A percentile compares a stretch with the other conserved stretches of the same genome.
Conservation (phyloP, 2,329 filamentous ascomycete species). For the Colletotrichum tamarilloi region DNA sequence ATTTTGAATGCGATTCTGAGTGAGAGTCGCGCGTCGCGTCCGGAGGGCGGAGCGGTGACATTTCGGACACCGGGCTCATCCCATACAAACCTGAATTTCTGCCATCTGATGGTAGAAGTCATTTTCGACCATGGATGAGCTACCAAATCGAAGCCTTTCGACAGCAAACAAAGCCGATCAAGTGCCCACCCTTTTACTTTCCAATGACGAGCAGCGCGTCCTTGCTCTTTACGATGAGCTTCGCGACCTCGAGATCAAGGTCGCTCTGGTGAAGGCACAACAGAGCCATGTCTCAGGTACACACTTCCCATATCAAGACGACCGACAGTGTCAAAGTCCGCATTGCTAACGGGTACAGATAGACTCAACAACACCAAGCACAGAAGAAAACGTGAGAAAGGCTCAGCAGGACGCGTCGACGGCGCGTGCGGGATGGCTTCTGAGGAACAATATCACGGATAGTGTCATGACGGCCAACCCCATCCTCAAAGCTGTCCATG, state of each 20-base stretch:
- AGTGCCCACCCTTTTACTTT: conserved; percentile 62
- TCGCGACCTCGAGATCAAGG: conserved; percentile 78
- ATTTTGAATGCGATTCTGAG: background rate
- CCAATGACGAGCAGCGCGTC: conserved; percentile 72
- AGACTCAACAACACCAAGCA: conserved; percentile 13
- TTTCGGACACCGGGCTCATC: conserved; percentile 1
- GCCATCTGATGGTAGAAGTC: background rate
- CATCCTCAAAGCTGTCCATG: conserved; percentile 81
- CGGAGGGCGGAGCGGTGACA: conserved; percentile 16
- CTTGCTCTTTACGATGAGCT: conserved; percentile 78
- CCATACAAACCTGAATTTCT: background rate
- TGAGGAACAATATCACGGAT: conserved; percentile 76
- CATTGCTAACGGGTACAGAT: background rate
- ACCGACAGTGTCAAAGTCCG: no score
- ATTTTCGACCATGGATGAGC: conserved; percentile 42
- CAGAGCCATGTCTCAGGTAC: conserved; percentile 50
- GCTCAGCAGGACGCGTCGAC: conserved; percentile 76
- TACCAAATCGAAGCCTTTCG: conserved; percentile 12
- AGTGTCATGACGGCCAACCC: conserved; percentile 79
- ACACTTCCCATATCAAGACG: background rate
- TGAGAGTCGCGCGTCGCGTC: conserved; percentile 15
- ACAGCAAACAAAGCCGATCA: conserved; percentile 45
- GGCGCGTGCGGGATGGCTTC: conserved; percentile 74
- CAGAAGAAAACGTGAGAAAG: conserved; percentile 51
- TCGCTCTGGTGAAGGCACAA: conserved; percentile 70